Evolutionary conservation across 768 basidiomycete species (phyloP).

Genomic region (Lactifluus rugatus): DNA sequence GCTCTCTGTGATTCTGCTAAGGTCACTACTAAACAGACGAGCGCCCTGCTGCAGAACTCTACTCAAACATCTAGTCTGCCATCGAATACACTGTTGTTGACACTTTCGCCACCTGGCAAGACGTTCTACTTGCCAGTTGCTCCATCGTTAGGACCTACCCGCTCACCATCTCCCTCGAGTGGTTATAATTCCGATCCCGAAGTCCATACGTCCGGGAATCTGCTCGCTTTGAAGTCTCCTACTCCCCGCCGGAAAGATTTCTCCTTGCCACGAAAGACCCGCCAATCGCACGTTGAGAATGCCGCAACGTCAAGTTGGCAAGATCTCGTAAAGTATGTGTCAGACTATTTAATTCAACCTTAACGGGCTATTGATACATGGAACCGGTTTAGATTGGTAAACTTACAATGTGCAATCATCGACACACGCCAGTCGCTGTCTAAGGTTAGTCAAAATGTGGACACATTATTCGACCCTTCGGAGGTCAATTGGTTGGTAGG

Average conservation of each 20-base stretch:
- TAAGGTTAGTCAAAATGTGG: conserved; percentile 40
- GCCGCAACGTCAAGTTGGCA: conserved; percentile 51
- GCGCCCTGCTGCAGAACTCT: conserved; percentile 26
- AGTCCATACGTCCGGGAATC: conserved; percentile 28
- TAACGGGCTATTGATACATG: background rate
- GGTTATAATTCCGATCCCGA: conserved; percentile 73
- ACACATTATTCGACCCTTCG: conserved; percentile 32
- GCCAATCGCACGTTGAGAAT: conserved; percentile 19
- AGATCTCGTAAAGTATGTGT: conserved; percentile 59
- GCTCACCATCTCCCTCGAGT: conserved; percentile 45
- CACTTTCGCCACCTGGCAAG: conserved; percentile 50
- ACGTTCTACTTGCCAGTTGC: conserved; percentile 47
- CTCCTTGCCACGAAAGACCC: conserved; percentile 2
- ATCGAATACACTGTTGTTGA: conserved; percentile 63
- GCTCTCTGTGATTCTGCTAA: conserved; percentile 24
- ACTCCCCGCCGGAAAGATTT: conserved; percentile 8
- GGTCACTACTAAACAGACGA: background rate
- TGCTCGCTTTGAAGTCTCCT: conserved; percentile 7
- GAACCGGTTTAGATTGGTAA: conserved; percentile 35
- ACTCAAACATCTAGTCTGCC: conserved; percentile 41
- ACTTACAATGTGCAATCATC: conserved; percentile 41
- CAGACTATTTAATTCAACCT: background rate
- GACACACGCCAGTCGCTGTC: conserved; percentile 42
- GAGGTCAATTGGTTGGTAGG: conserved; percentile 7
- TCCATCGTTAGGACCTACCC: conserved; percentile 25